A percentile compares a stretch with the other conserved stretches of the same genome.
Conservation (phyloP, 78 protist genomes). For the Polysphondylium violaceum region DNA sequence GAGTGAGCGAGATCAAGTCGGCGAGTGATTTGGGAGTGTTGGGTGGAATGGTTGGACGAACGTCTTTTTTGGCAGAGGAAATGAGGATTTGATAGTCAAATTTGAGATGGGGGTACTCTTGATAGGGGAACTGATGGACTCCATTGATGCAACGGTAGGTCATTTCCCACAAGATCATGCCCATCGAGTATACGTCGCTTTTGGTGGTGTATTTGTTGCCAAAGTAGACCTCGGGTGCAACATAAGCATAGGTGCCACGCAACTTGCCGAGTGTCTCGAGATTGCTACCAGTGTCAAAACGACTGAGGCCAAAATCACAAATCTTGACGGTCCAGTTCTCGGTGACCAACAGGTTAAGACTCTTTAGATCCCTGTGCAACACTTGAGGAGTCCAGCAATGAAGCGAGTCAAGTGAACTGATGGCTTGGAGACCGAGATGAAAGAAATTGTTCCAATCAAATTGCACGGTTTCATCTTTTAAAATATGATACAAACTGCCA, state of each 20-base stretch:
- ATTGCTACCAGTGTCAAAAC: conserved; percentile 75
- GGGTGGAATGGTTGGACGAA: conserved; percentile 68
- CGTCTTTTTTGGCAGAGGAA: conserved; percentile 67
- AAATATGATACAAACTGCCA: conserved; percentile 74
- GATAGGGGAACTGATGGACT: conserved; percentile 64
- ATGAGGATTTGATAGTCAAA: conserved; percentile 81
- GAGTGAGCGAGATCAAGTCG: conserved; percentile 29
- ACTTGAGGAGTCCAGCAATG: conserved; percentile 78
- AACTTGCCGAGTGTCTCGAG: conserved; percentile 75
- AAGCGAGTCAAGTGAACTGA: conserved; percentile 49
- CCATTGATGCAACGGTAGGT: conserved; percentile 63
- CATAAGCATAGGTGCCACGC: conserved; percentile 81
- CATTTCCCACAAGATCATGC: conserved; percentile 85
- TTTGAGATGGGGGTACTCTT: conserved; percentile 75
- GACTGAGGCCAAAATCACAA: conserved; percentile 80
- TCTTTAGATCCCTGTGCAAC: conserved; percentile 79
- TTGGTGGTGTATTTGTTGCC: conserved; percentile 78
- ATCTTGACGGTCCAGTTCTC: conserved; percentile 79
- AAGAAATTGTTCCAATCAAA: conserved; percentile 52
- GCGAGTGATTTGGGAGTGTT: conserved; percentile 38
- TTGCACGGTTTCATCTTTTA: conserved; percentile 45
- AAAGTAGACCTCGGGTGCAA: conserved; percentile 80
- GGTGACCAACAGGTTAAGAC: conserved; percentile 65
- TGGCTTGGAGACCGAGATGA: conserved; percentile 36
- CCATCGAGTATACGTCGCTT: conserved; percentile 82